Base-by-base conservation (phyloP, 1,139 yeast genomes). In the Kazachstania sp. region DNA sequence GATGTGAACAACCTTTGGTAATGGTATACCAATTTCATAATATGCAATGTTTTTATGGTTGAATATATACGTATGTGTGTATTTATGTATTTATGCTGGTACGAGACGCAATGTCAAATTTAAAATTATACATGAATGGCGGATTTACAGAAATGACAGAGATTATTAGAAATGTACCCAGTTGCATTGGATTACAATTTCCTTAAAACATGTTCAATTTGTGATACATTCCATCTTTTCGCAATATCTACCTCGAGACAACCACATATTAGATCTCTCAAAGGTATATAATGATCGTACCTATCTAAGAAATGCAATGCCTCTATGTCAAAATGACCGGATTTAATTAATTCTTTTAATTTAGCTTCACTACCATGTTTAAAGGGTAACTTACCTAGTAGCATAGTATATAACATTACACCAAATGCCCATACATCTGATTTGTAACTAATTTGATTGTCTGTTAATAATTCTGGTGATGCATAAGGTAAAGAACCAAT, bases 401-500 rank as follows among this genome's bases (percentile, higher is more conserved):
- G 68, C 78, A 87, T 75, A 1, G 95, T 79, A 62, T 78, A 87
- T 11, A 83, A 57, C 51, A 85, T 70, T 0, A 88, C 86, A 2
- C 97, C 97, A 45, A 85, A 72, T 0, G 97, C 95, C 97, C 97
- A 90, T 11, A 86, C 75, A 65, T 90, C 97, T 2, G 66, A 58
- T 47, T 80, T 71, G 0, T 88, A 85, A 0, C 85, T 83, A 2
- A 85, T 71, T 1, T 34, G 16, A 29, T 50, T 47, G 18, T 86
- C 81, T 37, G 73, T 70, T 45, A 88, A 69, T 34, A 87, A 70
- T 60, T 90, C 96, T 0, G 97, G 97, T 0, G 95, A 77, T 0
- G 96, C 95, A 62, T 87, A 90, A 0, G 97, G 97, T 37, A 90
- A 71, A 1, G 95, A 87, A 0, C 97, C 97, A 49, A 87, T 85